phyloP scores from a whole-genome alignment of 208 protist species.

The Blechomonas ayalai region DNA sequence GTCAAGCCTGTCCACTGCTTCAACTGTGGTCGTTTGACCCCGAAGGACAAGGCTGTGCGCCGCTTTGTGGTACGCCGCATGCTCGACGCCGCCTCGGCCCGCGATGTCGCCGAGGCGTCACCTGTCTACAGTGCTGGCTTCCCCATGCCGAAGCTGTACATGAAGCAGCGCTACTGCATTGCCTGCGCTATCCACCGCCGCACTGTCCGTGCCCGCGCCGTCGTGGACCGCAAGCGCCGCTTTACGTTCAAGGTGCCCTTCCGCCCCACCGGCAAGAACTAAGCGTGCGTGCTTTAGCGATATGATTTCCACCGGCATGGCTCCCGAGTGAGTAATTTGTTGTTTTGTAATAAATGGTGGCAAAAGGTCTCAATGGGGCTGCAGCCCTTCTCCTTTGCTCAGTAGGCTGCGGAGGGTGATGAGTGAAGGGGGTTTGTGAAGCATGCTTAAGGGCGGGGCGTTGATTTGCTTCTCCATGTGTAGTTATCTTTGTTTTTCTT shows the following conservation, averaged over 20 bases:
- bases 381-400: too few relatives aligned
- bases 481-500: too few relatives aligned
- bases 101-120: conserved; percentile 96
- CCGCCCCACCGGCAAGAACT: conserved; percentile 41
- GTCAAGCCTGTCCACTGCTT: conserved; percentile 90
- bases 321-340: too few relatives aligned
- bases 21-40: conserved; percentile 87
- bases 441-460: too few relatives aligned
- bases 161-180: conserved; percentile 99
- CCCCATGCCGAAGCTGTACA: conserved; percentile 98
- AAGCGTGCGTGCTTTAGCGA: too few relatives aligned
- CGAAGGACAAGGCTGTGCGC: conserved; percentile 98
- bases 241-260: conserved; percentile 79
- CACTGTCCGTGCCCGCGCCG: conserved; percentile 91
- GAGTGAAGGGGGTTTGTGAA: too few relatives aligned
- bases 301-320: too few relatives aligned
- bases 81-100: conserved; percentile 95
- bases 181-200: conserved; percentile 99
- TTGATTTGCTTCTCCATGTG: too few relatives aligned
- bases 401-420: too few relatives aligned
- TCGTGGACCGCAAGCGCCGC: conserved; percentile 76
- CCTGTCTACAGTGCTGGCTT: conserved; percentile 88
- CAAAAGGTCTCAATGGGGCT: too few relatives aligned
- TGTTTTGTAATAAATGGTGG: too few relatives aligned
- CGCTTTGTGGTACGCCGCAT: conserved; percentile 98